Conservation (phyloP, 2,329 filamentous ascomycete genomes). For the Cucurbitaria berberidis region DNA sequence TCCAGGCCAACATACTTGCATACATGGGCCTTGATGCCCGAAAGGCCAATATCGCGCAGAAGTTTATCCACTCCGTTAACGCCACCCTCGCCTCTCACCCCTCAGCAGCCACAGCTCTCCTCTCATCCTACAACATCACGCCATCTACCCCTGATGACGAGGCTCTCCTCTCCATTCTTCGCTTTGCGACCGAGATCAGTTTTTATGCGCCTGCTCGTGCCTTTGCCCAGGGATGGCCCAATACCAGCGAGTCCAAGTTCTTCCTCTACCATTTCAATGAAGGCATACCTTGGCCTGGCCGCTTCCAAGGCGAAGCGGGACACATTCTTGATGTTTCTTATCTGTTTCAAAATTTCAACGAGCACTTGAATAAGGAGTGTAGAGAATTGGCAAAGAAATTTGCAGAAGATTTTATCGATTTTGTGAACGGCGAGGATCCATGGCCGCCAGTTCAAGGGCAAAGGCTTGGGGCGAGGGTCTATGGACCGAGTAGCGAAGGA, state of each 20-base stretch:
- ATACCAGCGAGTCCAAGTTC: constrained; percentile 32
- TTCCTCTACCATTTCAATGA: constrained; percentile 46
- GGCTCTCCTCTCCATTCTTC: constrained; percentile 51
- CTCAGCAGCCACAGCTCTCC: constrained; percentile 26
- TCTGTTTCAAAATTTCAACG: constrained; percentile 45
- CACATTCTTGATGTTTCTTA: constrained; percentile 45
- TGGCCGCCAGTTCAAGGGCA: constrained; percentile 38
- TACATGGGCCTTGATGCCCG: constrained; percentile 31
- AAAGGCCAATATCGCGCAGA: constrained; percentile 39
- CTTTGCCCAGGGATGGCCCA: constrained; percentile 49
- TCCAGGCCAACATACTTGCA: constrained; percentile 34
- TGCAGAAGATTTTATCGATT: constrained; percentile 42
- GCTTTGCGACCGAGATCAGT: constrained; percentile 54
- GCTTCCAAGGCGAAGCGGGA: constrained; percentile 41
- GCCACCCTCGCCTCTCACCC: constrained; percentile 35
- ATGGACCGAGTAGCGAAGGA: constrained; percentile 38
- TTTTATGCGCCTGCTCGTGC: constrained; percentile 55
- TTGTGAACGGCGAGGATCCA: constrained; percentile 40
- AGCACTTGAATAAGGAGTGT: constrained; percentile 29
- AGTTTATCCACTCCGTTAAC: constrained; percentile 45
- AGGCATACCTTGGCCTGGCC: constrained; percentile 44
- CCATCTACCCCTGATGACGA: constrained; percentile 48
- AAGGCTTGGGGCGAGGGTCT: constrained; percentile 33
- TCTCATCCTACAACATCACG: constrained; percentile 51
- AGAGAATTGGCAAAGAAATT: constrained; percentile 30